These are phyloP conservation scores for Parathielavia hyrcaniae DNA, from an alignment of 495 filamentous ascomycete genomes.

Conservation along the genomic window DNA sequence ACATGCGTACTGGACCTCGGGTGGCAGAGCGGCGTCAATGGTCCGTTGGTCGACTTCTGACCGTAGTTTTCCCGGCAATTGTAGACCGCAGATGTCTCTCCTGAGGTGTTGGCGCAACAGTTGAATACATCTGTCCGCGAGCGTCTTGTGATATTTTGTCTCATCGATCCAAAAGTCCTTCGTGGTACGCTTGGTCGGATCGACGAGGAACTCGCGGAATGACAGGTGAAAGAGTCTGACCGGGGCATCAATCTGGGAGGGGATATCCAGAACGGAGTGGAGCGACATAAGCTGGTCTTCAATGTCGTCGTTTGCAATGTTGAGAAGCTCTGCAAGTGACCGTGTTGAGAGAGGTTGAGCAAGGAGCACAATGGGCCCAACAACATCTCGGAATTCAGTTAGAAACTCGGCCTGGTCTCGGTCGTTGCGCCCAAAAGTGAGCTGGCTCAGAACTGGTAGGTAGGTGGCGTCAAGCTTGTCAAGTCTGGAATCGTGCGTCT, in stretches of 20 bases:
- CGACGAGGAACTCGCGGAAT: slow-evolving; percentile 49
- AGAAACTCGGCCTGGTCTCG: slow-evolving; percentile 10
- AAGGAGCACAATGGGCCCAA: slow-evolving; percentile 30
- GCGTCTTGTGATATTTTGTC: slow-evolving; percentile 1
- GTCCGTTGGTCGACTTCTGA: slow-evolving; percentile 15
- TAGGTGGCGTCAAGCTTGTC: slow-evolving; percentile 33
- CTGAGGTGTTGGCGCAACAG: slow-evolving; percentile 32
- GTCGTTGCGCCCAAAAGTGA: slow-evolving; percentile 16
- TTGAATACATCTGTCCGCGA: slow-evolving; percentile 34
- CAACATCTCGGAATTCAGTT: slow-evolving; percentile 9
- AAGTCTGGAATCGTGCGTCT: slow-evolving; percentile 25
- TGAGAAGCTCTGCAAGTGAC: slow-evolving; percentile 19
- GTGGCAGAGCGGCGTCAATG: slow-evolving; percentile 26
- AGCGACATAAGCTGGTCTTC: slow-evolving; percentile 22
- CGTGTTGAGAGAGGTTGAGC: slow-evolving; percentile 15
- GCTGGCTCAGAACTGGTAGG: slow-evolving; percentile 31
- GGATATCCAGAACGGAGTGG: slow-evolving; percentile 29
- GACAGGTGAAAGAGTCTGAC: slow-evolving; percentile 41
- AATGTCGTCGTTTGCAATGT: slow-evolving; percentile 14
- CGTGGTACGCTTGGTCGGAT: slow-evolving; percentile 29
- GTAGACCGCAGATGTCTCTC: slow-evolving; percentile 37
- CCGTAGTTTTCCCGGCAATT: slow-evolving; percentile 28
- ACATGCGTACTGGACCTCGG: slow-evolving; percentile 33
- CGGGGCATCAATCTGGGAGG: slow-evolving; percentile 7
- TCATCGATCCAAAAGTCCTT: slow-evolving; percentile 24